These are phyloP conservation scores for Hanseniaspora lindneri DNA, from an alignment of 805 yeast species.

Conservation along the genomic window DNA sequence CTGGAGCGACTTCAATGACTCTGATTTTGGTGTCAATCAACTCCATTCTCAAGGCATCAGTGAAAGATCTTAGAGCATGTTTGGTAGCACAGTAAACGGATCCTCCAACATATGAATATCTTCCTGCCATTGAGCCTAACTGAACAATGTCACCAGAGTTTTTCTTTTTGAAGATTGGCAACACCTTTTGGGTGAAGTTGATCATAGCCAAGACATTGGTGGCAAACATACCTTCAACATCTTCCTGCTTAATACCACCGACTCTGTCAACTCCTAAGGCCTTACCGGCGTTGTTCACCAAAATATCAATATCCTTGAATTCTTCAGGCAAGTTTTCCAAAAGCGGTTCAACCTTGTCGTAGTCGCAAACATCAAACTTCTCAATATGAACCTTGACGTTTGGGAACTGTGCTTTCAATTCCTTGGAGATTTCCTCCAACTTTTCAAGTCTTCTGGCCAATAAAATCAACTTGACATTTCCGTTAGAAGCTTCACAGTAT, in stretches of 20 bases:
- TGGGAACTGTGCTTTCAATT: slow-evolving; percentile 39
- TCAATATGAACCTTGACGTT: slow-evolving; percentile 36
- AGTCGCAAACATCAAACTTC: slow-evolving; percentile 46
- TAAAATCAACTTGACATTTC: slow-evolving; percentile 56
- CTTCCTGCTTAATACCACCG: slow-evolving; percentile 53
- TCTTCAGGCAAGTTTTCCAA: slow-evolving; percentile 44
- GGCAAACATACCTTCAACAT: slow-evolving; percentile 63
- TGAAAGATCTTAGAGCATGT: slow-evolving; percentile 59
- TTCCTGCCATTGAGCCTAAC: slow-evolving; percentile 67
- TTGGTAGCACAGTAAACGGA: slow-evolving; percentile 67
- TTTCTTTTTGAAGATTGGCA: slow-evolving; percentile 58
- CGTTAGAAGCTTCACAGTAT: slow-evolving; percentile 64
- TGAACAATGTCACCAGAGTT: slow-evolving; percentile 64
- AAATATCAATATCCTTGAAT: slow-evolving; percentile 52
- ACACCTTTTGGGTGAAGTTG: slow-evolving; percentile 65
- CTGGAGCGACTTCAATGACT: slow-evolving; percentile 57
- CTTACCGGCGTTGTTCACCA: slow-evolving; percentile 65
- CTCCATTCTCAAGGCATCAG: slow-evolving; percentile 64
- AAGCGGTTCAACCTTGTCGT: slow-evolving; percentile 41
- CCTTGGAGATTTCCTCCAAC: slow-evolving; percentile 38
- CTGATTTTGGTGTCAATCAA: slow-evolving; percentile 56
- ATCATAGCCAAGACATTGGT: slow-evolving; percentile 84
- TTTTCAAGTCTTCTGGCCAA: slow-evolving; percentile 69
- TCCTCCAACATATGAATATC: slow-evolving; percentile 71
- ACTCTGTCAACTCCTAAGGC: slow-evolving; percentile 71